phyloP scores from a whole-genome alignment of 768 basidiomycete genomes.

The Psilocybe tampanensis region DNA sequence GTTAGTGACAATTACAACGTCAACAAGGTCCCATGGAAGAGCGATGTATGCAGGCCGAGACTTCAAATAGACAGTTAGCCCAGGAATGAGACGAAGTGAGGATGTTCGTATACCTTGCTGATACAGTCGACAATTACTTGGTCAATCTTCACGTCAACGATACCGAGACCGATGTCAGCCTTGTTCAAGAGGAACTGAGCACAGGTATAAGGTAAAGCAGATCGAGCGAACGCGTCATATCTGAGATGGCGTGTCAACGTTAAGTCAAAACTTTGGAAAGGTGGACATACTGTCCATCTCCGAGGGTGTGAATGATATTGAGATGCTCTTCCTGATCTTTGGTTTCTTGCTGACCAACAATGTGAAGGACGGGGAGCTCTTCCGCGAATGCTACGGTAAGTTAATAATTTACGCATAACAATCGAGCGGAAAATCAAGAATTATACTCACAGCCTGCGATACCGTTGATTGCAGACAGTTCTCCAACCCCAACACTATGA shows the following conservation, averaged over 20 bases:
- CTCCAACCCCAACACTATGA: constrained; percentile 13
- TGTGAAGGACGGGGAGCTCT: constrained; percentile 14
- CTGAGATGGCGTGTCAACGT: neutral
- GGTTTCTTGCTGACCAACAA: constrained; percentile 10
- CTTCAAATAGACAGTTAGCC: neutral
- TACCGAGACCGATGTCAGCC: constrained; percentile 4
- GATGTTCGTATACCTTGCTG: constrained; percentile 6
- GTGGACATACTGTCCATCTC: constrained; percentile 11
- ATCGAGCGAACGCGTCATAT: constrained; percentile 9
- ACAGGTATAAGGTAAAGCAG: constrained; percentile 7
- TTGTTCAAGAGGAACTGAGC: constrained; percentile 9
- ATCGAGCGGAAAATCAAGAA: too few species aligned
- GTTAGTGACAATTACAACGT: constrained; percentile 2
- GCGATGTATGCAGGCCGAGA: constrained; percentile 13
- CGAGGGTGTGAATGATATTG: constrained; percentile 13
- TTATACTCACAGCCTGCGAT: constrained; percentile 12
- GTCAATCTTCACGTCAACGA: constrained; percentile 7
- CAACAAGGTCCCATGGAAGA: constrained; percentile 12
- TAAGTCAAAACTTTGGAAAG: too few species aligned
- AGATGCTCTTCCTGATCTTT: neutral
- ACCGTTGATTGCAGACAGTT: constrained; percentile 17
- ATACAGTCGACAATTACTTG: constrained; percentile 14
- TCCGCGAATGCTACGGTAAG: constrained; percentile 12
- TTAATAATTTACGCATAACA: too few species aligned
- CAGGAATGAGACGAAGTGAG: neutral